A percentile compares a stretch with the other conserved stretches of the same genome.
Evolutionary conservation across 2,329 filamentous ascomycete species (phyloP).

Genomic region (Tolypocladium endophyticum): DNA sequence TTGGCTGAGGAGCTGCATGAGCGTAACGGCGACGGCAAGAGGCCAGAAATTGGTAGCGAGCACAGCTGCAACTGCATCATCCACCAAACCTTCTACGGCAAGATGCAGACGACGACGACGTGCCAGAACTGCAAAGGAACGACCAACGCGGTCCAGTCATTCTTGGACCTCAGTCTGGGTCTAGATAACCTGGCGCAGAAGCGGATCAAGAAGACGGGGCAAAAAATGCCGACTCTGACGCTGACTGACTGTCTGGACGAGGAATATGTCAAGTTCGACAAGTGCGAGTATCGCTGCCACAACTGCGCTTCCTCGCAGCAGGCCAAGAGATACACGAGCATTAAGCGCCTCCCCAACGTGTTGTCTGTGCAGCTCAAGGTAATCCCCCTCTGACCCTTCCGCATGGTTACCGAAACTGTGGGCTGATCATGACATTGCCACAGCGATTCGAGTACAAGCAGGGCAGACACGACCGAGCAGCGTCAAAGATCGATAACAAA

Average conservation of each 20-base stretch:
- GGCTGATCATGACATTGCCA: neutral
- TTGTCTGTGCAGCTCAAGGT: slow-evolving; percentile 90
- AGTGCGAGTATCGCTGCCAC: slow-evolving; percentile 79
- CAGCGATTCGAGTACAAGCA: slow-evolving; percentile 65
- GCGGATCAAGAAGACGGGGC: slow-evolving; percentile 42
- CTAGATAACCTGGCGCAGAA: slow-evolving; percentile 68
- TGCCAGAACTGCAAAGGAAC: slow-evolving; percentile 79
- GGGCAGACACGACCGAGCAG: slow-evolving; percentile 52
- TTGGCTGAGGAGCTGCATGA: slow-evolving; percentile 85
- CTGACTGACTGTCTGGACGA: slow-evolving; percentile 69
- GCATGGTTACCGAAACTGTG: neutral
- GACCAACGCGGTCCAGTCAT: slow-evolving; percentile 75
- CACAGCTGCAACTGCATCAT: slow-evolving; percentile 79
- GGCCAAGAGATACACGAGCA: slow-evolving; percentile 72
- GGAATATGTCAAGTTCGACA: slow-evolving; percentile 78
- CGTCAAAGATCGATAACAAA: slow-evolving; percentile 78
- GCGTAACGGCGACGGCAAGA: slow-evolving; percentile 62
- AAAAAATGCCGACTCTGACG: slow-evolving; percentile 31
- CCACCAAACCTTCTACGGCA: slow-evolving; percentile 89
- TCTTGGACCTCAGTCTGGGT: slow-evolving; percentile 82
- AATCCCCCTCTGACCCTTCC: slow-evolving; percentile 9
- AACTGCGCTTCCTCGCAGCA: slow-evolving; percentile 69
- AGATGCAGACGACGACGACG: slow-evolving; percentile 80
- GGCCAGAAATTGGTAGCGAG: slow-evolving; percentile 46
- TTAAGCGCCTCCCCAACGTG: slow-evolving; percentile 79